Conservation (phyloP, 345 rosid genomes). For the Ceriops decandra region DNA sequence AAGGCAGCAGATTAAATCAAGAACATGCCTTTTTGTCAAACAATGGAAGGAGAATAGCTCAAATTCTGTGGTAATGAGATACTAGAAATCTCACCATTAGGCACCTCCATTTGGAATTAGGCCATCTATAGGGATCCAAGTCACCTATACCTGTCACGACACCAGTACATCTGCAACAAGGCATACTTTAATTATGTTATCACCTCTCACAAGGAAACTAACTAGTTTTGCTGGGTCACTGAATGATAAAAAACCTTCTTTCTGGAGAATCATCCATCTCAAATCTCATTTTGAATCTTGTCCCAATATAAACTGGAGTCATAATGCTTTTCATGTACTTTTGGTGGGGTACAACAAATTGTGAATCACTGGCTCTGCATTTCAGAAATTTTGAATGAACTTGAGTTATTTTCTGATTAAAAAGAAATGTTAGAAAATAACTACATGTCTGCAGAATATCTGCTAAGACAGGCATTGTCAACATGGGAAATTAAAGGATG, state of each 20-base stretch:
- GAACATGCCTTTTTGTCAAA: too few species aligned
- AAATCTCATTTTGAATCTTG: slow-evolving; percentile 77
- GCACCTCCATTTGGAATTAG: slow-evolving; percentile 92
- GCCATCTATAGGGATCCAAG: slow-evolving; percentile 81
- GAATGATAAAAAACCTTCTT: slow-evolving; percentile 47
- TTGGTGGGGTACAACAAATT: slow-evolving; percentile 71
- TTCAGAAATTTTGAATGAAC: slow-evolving; percentile 18
- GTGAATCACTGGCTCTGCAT: slow-evolving; percentile 76
- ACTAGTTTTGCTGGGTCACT: not conserved
- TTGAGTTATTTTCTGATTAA: not conserved
- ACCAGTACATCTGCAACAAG: slow-evolving; percentile 60
- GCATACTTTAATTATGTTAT: not conserved
- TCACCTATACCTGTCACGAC: slow-evolving; percentile 65
- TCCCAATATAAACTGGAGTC: slow-evolving; percentile 53
- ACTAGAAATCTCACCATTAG: slow-evolving; percentile 49
- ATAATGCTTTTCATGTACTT: slow-evolving; percentile 64
- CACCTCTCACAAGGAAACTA: not conserved
- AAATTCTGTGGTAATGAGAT: not conserved
- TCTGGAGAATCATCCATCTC: slow-evolving; percentile 85
- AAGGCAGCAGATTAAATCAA: not conserved
- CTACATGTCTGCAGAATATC: not conserved
- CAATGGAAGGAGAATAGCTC: not conserved
- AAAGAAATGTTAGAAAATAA: slow-evolving; percentile 5
- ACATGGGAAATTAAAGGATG: too few species aligned
- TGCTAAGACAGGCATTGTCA: not conserved